Evolutionary conservation across 2,329 filamentous ascomycete genomes (phyloP), one percentile per base, ranked within the genome.

Genomic region (Alternaria hordeiaustralica): DNA sequence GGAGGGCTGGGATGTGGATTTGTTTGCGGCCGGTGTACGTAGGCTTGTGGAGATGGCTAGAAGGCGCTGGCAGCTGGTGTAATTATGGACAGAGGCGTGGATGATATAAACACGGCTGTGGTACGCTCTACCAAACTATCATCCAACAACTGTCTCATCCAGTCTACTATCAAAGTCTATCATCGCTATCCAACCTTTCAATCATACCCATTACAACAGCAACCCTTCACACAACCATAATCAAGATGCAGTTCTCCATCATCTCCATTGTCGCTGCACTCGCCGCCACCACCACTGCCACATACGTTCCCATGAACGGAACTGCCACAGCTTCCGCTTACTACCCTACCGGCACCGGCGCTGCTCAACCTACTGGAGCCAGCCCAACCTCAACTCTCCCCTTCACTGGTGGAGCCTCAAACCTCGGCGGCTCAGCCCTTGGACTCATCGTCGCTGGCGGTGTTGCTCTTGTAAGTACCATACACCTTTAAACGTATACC

Each of bases 191-290:
- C 23, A 50, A 26, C 30, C 15, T n/a, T 41, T 46, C 20, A n/a
- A 20, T 25, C 25, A 62, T 30, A 25, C 26, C 28, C 8, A 28
- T 47, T 11, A 26, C 43, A 44, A 51, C 18, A 43, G 46, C 41
- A 36, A 55, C 26, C 50, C 33, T 58, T 45, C 30, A 65, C 51
- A 58, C 57, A 46, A 61, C 62, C 60, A 47, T 5, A 43, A 18
- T 55, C 65, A 74, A 70, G 23, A 77, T 78, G 75, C 75, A 76
- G 63, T 75, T 78, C 73, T 72, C 75, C 61, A 55, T 72, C 67
- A 41, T 75, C 65, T 53, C 70, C 65, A 28, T 75, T 58, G 58
- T 70, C 59, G 66, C 71, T 58, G 69, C 71, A 45, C 67, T 75
- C 56, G 71, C 75, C 57, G 74, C 74, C 62, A 73, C 72, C 54